Base-by-base conservation (phyloP, 139 green algal species). In the Picochlorum sp. region DNA sequence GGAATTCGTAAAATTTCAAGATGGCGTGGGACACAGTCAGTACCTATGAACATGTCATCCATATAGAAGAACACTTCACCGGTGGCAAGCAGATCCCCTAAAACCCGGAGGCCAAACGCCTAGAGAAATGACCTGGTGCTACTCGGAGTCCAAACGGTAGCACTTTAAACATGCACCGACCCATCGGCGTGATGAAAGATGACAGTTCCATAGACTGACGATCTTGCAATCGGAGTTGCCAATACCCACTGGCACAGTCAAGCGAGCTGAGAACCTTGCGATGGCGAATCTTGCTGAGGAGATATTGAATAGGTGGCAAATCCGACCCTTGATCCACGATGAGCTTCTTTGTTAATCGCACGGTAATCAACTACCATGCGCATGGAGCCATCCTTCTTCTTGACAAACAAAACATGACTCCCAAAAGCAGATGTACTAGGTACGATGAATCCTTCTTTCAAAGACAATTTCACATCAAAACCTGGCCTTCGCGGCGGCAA, bases 21-120 rank as follows among this genome's bases (percentile, higher is more conserved):
- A 49, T 88, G 80, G 6, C 82, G 69, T 15, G 74, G 71, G 5
- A 28, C 6, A 4, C 44, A 70, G 47, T 68, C 77, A 8, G 18
- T 71, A 49, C 69, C 85, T 1, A 88, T 57, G 0, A 85, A 37
- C 9, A 88, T 79, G 55, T 92, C 85, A 72, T 88, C 81, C 3
- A 89, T 37, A 57, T 88, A 91, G 4, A 83, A 60, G 8, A 38
- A 38, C 7, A 38, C 34, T 38, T 38, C 34, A 38, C 8, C 34
- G 8, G 34, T 38, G 20, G 65, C 49, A 15, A 81, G 37, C n/a
- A 51, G 69, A 2, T 62, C 49, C 1, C 24, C 44, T 6, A 89
- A 68, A 1, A 83, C n/a, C n/a, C n/a, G n/a, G 67, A 16, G 47
- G 85, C 77, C 75, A 88, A 83, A 5, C 77, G 10, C 14, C 41